Evolutionary conservation across 306 rosid genomes (phyloP).

Genomic region (Cyamopsis tetragonoloba): DNA sequence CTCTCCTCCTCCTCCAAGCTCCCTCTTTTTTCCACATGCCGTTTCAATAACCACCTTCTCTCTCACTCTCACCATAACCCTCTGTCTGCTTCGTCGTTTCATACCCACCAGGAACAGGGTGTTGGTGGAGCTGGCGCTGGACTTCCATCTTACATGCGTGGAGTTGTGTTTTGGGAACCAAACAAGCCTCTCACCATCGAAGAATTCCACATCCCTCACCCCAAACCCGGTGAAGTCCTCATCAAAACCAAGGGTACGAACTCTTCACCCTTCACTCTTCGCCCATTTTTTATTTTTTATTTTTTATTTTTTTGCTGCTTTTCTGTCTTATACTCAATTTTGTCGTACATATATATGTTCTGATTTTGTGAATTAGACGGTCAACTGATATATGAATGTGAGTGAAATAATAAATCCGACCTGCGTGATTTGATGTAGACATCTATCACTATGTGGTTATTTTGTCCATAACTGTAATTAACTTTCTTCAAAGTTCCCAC

Average conservation of each 20-base stretch:
- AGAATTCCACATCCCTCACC: constrained; percentile 79
- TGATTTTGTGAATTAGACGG: background rate
- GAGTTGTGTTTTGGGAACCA: constrained; percentile 72
- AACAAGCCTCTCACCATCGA: constrained; percentile 82
- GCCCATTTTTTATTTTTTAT: background rate
- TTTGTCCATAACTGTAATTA: background rate
- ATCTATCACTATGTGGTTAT: background rate
- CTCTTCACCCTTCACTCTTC: background rate
- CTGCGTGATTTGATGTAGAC: background rate
- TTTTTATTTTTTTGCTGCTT: background rate
- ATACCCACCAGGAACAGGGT: constrained; percentile 16
- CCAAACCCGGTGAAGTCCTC: constrained; percentile 87
- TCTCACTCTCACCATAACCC: constrained; percentile 1
- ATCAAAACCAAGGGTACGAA: constrained; percentile 64
- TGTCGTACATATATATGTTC: background rate
- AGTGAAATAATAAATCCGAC: background rate
- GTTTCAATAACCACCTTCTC: background rate
- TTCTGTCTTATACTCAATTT: background rate
- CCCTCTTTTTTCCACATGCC: background rate
- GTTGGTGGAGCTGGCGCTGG: constrained; percentile 31
- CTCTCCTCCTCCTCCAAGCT: background rate
- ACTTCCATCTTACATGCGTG: constrained; percentile 79
- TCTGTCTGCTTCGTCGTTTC: constrained; percentile 17
- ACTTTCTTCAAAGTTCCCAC: background rate
- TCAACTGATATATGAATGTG: background rate